These are phyloP conservation scores for Moricandia arvensis DNA, from an alignment of 345 rosid genomes.

Conservation along the genomic window DNA sequence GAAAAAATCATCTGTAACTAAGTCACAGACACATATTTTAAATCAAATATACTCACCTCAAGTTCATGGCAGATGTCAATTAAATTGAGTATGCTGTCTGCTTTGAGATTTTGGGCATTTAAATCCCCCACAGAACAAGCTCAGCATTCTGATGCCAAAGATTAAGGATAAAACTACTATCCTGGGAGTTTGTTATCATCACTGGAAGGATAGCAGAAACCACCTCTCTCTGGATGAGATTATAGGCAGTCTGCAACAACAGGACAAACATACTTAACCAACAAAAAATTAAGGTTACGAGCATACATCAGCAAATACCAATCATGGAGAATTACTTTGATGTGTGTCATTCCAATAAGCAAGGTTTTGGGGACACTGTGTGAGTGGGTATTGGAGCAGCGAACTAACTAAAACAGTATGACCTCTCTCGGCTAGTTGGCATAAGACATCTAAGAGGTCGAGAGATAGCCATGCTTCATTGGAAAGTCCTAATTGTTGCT, in stretches of 20 bases:
- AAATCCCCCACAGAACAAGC: conserved; percentile 74
- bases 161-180: conserved; percentile 55
- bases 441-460: conserved; percentile 78
- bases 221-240: conserved; percentile 76
- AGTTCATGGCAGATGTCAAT: conserved; percentile 75
- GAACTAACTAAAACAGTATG: conserved; percentile 57
- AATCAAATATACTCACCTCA: conserved; percentile 52
- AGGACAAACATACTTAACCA: conserved; percentile 13
- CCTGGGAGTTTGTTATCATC: conserved; percentile 48
- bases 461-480: conserved; percentile 79
- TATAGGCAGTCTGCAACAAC: conserved; percentile 73
- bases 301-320: conserved; percentile 1
- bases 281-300: background rate
- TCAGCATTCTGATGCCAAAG: conserved; percentile 78
- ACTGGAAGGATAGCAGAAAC: conserved; percentile 63
- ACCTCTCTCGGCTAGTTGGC: conserved; percentile 92
- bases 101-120: conserved; percentile 51
- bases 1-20: background rate
- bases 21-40: background rate
- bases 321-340: conserved; percentile 49
- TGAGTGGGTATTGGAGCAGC: conserved; percentile 78
- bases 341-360: conserved; percentile 83
- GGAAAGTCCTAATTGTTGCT: conserved; percentile 57
- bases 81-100: conserved; percentile 58
- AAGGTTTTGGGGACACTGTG: conserved; percentile 83